phyloP scores from a whole-genome alignment of 371 early-diverging fungal genomes.

The Entomophthora muscae region DNA sequence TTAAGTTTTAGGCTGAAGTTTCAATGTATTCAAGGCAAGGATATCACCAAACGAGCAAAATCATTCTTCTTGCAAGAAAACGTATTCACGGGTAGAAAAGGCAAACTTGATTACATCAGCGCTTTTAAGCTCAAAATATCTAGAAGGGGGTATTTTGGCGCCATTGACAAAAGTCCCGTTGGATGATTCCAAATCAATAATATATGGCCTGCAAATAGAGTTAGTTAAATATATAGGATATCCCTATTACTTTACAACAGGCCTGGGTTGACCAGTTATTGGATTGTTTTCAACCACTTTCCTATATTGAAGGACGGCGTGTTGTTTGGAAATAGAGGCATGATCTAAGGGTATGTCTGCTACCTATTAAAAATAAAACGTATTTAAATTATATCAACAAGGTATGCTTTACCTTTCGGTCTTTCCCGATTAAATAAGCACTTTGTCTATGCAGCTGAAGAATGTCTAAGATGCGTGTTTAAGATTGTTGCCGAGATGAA shows the following conservation, averaged over 20 bases:
- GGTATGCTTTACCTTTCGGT: conserved; percentile 40
- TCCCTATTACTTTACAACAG: conserved; percentile 28
- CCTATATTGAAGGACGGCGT: conserved; percentile 78
- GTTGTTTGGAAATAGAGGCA: conserved; percentile 72
- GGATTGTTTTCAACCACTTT: conserved; percentile 22
- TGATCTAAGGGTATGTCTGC: conserved; percentile 83
- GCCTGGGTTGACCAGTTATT: conserved; percentile 16
- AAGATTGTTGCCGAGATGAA: background rate
- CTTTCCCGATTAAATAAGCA: conserved; percentile 77
- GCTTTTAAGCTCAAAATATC: conserved; percentile 63
- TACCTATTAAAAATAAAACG: conserved; percentile 23
- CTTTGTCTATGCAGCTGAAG: conserved; percentile 72
- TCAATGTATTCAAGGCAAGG: no score
- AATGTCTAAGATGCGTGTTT: conserved; percentile 29
- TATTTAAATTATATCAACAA: background rate
- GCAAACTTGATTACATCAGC: conserved; percentile 84
- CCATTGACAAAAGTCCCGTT: conserved; percentile 84
- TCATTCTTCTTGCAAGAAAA: conserved; percentile 66
- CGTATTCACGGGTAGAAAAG: conserved; percentile 76
- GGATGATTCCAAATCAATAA: conserved; percentile 84
- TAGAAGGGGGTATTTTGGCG: conserved; percentile 42
- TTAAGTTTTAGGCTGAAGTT: no score
- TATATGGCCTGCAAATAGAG: conserved; percentile 43
- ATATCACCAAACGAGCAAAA: no score
- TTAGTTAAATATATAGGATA: conserved; percentile 18